Base-by-base conservation (phyloP, 495 filamentous ascomycete genomes). In the Trichoderma virens region DNA sequence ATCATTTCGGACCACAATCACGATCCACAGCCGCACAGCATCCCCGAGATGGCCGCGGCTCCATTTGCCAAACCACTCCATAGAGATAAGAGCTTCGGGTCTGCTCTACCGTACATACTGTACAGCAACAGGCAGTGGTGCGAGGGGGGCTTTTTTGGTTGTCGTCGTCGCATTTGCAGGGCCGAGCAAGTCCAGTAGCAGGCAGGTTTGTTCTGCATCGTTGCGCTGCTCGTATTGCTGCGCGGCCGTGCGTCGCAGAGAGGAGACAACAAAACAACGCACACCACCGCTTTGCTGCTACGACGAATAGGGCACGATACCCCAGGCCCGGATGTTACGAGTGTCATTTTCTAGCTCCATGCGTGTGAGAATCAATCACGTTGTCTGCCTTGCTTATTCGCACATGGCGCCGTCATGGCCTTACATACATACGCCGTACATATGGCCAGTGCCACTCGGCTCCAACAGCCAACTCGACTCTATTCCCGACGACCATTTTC, bases 11-110 rank as follows among this genome's bases (percentile, higher is more conserved):
- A 23, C 32, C 51, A 56, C 51, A 56, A 56, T 56, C 51, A 23
- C 51, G 51, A 56, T 56, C 51, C 51, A 30, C 51, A 56, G 51
- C 51, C 51, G 51, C 51, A 56, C 18, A 56, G 27, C 51, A 56
- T 56, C 51, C 51, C 51, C 51, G 5, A 56, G 51, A 56, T 30
- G 27, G 43, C n/a, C 43, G 43, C 8, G 43, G 43, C 18, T 47
- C 43, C 43, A 47, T 18, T n/a, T 47, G n/a, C 2, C 43, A 47
- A 35, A 11, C 32, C 32, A 18, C 8, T 20, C 43, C 43, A 23
- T 47, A 23, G n/a, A 47, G 43, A 47, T 47, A 23, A 23, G n/a
- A 18, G 3, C n/a, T 23, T 16, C 38, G 4, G n/a, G n/a, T n/a
- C n/a, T n/a, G n/a, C n/a, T n/a, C n/a, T n/a, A n/a, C n/a, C n/a